Evolutionary conservation across 2,329 filamentous ascomycete genomes (phyloP).

Genomic region (Ceratocystis huliohia): DNA sequence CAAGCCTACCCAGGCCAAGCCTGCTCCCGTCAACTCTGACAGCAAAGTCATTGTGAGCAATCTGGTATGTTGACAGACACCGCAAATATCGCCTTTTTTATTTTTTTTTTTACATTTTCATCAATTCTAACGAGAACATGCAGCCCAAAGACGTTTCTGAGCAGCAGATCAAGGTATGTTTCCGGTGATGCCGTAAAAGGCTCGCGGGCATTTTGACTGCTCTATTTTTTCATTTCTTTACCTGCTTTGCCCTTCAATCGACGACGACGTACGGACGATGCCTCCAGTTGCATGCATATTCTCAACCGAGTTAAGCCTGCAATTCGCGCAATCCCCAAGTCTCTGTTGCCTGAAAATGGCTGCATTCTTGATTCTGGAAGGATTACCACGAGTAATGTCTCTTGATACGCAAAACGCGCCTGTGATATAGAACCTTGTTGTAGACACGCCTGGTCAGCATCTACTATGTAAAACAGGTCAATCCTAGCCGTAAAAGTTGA

Average conservation of each 20-base stretch:
- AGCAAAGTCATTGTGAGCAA: constrained; percentile 99
- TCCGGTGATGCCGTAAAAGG: constrained; percentile 48
- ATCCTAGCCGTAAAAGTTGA: background rate
- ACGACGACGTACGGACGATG: constrained; percentile 19
- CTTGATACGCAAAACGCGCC: background rate
- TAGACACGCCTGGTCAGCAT: constrained; percentile 18
- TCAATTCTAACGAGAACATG: constrained; percentile 34
- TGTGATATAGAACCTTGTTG: constrained; percentile 6
- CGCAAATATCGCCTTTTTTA: background rate
- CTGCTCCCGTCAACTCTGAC: constrained; percentile 50
- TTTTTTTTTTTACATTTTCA: background rate
- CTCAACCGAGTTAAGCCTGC: background rate
- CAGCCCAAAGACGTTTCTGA: constrained; percentile 95
- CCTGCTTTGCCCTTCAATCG: constrained; percentile 15
- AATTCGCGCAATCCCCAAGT: constrained; percentile 5
- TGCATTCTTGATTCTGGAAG: background rate
- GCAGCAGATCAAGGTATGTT: constrained; percentile 99
- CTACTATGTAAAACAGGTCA: constrained; percentile 18
- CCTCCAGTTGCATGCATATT: constrained; percentile 6
- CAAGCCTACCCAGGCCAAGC: constrained; percentile 45
- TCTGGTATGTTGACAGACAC: constrained; percentile 54
- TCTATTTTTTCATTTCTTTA: constrained; percentile 18
- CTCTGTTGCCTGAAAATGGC: background rate
- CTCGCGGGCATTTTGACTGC: constrained; percentile 22
- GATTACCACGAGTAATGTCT: background rate